Conservation (phyloP, 2,329 filamentous ascomycete species). For the Nemania abortiva region DNA sequence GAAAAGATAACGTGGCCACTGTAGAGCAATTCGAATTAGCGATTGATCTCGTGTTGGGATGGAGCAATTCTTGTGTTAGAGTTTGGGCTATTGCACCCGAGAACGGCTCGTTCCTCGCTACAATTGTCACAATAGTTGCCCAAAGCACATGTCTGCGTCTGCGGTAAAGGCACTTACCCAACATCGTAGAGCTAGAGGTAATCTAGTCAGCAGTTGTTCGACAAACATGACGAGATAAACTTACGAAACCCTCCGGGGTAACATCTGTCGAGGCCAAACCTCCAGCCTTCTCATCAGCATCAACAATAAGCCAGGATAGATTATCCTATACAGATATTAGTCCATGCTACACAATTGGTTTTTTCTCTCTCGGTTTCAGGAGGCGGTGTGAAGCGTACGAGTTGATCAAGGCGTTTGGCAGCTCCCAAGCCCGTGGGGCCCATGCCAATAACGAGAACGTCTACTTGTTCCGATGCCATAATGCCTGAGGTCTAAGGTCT, state of each 20-base stretch:
- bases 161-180: conserved; percentile 52
- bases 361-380: conserved; percentile 40
- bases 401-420: conserved; percentile 96
- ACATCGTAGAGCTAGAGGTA: conserved; percentile 89
- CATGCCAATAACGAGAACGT: conserved; percentile 97
- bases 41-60: not conserved
- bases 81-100: not conserved
- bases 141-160: not conserved
- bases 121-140: not conserved
- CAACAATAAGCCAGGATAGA: conserved; percentile 95
- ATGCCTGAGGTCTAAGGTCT: conserved; percentile 28
- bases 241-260: conserved; percentile 95
- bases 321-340: conserved; percentile 72
- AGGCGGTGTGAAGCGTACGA: conserved; percentile 70
- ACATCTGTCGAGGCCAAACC: conserved; percentile 96
- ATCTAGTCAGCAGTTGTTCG: conserved; percentile 42
- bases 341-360: conserved; percentile 29
- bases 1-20: conserved; percentile 98
- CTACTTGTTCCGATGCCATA: conserved; percentile 71
- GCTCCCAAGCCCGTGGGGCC: conserved; percentile 97
- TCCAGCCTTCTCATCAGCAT: conserved; percentile 90
- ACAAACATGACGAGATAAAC: conserved; percentile 57
- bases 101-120: not conserved
- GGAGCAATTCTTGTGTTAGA: not conserved
- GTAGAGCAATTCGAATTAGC: conserved; percentile 24